Base-by-base conservation (phyloP, 257 asterid genomes). In the Oldenlandia corymbosa region DNA sequence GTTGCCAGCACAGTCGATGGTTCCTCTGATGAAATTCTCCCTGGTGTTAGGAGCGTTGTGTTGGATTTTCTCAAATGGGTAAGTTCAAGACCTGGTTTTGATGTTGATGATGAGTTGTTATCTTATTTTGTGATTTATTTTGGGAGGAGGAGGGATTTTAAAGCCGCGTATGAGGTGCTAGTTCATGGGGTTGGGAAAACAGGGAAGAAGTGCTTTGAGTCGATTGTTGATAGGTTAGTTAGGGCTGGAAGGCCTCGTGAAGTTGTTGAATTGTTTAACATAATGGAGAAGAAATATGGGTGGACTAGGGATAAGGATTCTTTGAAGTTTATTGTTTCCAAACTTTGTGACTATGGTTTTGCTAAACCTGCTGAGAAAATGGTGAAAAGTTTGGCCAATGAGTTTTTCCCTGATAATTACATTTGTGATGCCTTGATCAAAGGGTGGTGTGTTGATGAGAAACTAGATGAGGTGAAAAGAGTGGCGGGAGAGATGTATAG, bases 71-170 rank as follows among this genome's bases (percentile, higher is more conserved):
- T 93, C 60, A 79, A 80, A 58, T 93, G 97, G 97, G 87, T 79
- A 50, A 71, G 69, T 27, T 65, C 87, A 3, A 85, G 84, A 68
- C 80, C 95, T 7, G 75, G 46, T 31, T 75, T 90, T 26, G 62
- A 71, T 52, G 71, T 82, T 9, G 72, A 52, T 5, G 99, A 93
- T 68, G 92, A 85, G 72, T 72, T 81, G 0, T 72, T 73, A 21
- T 82, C 94, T 24, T 78, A 70, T 41, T 87, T 87, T 53, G 81
- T 90, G 14, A 73, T 81, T 68, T 93, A 85, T 80, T 85, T 92
- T 58, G 99, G 99, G 36, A 81, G 96, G 53, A 88, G 89, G 75
- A 90, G 87, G 62, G 97, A 93, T 83, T 93, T 93, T 46, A 93
- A 93, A 71, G 96, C 97, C 53, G 59, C 78, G 37, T 80, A 90